Conservation (phyloP, 495 filamentous ascomycete species). For the Copromyces sp. region DNA sequence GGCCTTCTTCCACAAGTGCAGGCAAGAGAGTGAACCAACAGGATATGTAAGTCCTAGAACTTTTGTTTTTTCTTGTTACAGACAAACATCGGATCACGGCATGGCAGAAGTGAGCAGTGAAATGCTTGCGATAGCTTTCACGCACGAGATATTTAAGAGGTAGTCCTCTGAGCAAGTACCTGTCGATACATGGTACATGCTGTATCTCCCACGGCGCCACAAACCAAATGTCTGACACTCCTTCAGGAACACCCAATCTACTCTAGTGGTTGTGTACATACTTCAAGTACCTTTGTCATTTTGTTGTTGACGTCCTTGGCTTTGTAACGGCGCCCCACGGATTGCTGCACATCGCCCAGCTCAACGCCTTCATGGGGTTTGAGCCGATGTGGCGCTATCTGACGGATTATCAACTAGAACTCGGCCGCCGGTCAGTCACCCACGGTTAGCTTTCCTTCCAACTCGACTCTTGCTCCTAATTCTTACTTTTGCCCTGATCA, state of each 20-base stretch:
- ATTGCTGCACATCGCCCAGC: not conserved
- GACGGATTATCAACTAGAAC: not conserved
- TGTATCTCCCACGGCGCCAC: constrained; percentile 2
- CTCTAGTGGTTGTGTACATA: not conserved
- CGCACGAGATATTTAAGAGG: not conserved
- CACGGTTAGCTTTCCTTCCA: not conserved
- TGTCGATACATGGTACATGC: not conserved
- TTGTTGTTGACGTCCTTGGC: not conserved
- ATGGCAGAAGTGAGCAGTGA: not conserved
- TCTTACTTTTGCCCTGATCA: not conserved
- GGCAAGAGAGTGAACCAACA: not conserved
- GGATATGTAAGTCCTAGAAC: not conserved
- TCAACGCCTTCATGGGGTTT: not conserved
- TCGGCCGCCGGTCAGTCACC: not conserved
- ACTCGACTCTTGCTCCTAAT: not conserved
- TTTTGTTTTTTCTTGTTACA: not conserved
- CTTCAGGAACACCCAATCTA: constrained; percentile 18
- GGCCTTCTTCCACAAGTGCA: not conserved
- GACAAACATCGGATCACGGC: not conserved
- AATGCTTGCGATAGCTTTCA: not conserved
- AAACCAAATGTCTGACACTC: constrained; percentile 11
- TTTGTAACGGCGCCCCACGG: not conserved
- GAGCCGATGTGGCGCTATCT: not conserved
- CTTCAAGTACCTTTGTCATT: not conserved
- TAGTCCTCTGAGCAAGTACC: not conserved